phyloP scores from a whole-genome alignment of 306 rosid species.

The Cicer chorassanicum region DNA sequence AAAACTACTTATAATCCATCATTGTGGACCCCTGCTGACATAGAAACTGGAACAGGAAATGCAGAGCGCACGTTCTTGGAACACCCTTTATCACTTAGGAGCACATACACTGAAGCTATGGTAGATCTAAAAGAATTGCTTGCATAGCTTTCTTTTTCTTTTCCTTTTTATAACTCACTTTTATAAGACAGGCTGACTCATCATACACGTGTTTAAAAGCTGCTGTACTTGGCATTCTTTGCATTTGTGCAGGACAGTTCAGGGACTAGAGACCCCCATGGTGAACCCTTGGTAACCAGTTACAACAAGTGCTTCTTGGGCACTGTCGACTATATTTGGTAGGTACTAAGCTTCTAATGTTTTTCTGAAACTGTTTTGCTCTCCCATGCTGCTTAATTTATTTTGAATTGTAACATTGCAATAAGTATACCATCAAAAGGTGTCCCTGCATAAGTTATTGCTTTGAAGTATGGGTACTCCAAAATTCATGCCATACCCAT shows the following conservation, averaged over 20 bases:
- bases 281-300: constrained; percentile 92
- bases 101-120: constrained; percentile 83
- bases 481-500: too few relatives aligned
- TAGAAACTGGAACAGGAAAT: constrained; percentile 87
- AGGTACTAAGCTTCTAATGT: constrained; percentile 39
- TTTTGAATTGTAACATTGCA: constrained; percentile 25
- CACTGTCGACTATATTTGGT: constrained; percentile 97
- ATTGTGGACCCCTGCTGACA: constrained; percentile 82
- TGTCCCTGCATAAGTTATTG: constrained; percentile 26
- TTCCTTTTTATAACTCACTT: neutral
- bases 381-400: constrained; percentile 23
- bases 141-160: neutral
- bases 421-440: neutral
- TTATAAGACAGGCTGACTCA: constrained; percentile 1
- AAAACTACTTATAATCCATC: constrained; percentile 59
- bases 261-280: constrained; percentile 75
- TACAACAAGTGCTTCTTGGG: constrained; percentile 75
- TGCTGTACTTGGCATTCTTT: constrained; percentile 24
- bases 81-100: constrained; percentile 71
- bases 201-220: constrained; percentile 22
- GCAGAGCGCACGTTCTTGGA: constrained; percentile 63
- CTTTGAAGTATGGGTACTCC: too few relatives aligned
- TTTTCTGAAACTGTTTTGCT: constrained; percentile 37
- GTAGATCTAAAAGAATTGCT: constrained; percentile 48
- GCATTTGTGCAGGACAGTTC: constrained; percentile 59